A percentile compares a stretch with the other conserved stretches of the same genome.
These are phyloP conservation scores for Quercus agrifolia DNA, from an alignment of 306 rosid genomes.

Conservation along the genomic window DNA sequence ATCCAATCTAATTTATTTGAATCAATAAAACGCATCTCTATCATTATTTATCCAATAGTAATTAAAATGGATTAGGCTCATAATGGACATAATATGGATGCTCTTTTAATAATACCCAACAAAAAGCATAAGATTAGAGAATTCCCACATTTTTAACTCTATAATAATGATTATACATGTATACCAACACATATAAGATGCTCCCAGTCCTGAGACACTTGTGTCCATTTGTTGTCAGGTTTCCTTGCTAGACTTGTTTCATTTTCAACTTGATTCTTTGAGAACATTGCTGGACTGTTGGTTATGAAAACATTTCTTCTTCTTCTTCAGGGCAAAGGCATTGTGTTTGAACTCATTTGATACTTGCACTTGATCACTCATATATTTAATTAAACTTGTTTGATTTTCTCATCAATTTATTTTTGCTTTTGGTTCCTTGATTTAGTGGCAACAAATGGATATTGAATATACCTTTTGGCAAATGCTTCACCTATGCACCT, in stretches of 20 bases:
- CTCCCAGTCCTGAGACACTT: background rate
- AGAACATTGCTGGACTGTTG: background rate
- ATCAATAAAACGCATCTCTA: no score
- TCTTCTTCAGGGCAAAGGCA: background rate
- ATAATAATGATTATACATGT: no score
- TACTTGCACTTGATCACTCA: background rate
- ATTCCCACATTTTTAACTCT: no score
- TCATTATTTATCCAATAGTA: no score
- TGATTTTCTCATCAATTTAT: conserved; percentile 11
- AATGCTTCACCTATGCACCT: conserved; percentile 96
- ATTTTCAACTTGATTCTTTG: background rate
- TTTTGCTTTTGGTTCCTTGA: conserved; percentile 6
- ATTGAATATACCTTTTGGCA: conserved; percentile 99
- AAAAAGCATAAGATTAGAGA: no score
- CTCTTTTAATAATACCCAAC: no score
- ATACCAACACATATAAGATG: no score
- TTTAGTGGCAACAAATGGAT: conserved; percentile 99
- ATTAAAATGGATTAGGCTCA: no score
- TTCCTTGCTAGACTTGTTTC: background rate
- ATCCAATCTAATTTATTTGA: no score
- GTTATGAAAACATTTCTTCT: background rate
- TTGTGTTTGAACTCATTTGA: background rate
- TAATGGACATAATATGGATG: no score
- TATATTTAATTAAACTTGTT: conserved; percentile 4
- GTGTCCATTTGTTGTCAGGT: background rate